Conservation (phyloP, 805 yeast genomes). For the Yarrowia sp. region DNA sequence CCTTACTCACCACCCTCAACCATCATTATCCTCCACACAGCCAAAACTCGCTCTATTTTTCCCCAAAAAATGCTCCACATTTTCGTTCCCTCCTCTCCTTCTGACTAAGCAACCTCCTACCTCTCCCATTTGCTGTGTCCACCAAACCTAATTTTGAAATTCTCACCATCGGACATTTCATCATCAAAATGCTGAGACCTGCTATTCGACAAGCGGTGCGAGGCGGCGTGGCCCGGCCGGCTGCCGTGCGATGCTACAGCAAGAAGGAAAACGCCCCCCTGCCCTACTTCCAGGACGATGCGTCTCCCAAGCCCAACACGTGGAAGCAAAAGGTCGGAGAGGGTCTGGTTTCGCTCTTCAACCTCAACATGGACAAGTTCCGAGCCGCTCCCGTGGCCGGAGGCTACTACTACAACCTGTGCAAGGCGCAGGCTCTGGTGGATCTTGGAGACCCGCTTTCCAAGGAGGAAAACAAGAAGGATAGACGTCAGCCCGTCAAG, state of each 20-base stretch:
- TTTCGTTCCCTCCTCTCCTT: no score
- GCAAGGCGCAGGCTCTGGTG: slow-evolving; percentile 58
- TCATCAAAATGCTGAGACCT: slow-evolving; percentile 9
- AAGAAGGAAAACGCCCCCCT: not conserved
- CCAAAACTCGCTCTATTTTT: no score
- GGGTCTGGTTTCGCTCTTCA: slow-evolving; percentile 44
- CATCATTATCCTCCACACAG: no score
- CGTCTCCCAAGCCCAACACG: not conserved
- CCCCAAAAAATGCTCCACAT: no score
- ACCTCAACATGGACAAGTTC: slow-evolving; percentile 84
- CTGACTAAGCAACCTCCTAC: not conserved
- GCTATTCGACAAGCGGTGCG: slow-evolving; percentile 15
- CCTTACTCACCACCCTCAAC: no score
- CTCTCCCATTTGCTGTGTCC: slow-evolving; percentile 2
- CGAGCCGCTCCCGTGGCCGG: slow-evolving; percentile 96
- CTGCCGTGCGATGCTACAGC: not conserved
- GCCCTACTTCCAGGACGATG: slow-evolving; percentile 14
- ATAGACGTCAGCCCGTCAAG: slow-evolving; percentile 26
- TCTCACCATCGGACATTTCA: slow-evolving; percentile 7
- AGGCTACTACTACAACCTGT: slow-evolving; percentile 76
- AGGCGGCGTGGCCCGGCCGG: not conserved
- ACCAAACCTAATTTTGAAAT: slow-evolving; percentile 1
- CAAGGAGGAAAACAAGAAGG: slow-evolving; percentile 24
- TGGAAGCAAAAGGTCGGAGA: slow-evolving; percentile 39
- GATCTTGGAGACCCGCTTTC: slow-evolving; percentile 18